phyloP scores from a whole-genome alignment of 148 eudicot genomes.

The Oxyria digyna region DNA sequence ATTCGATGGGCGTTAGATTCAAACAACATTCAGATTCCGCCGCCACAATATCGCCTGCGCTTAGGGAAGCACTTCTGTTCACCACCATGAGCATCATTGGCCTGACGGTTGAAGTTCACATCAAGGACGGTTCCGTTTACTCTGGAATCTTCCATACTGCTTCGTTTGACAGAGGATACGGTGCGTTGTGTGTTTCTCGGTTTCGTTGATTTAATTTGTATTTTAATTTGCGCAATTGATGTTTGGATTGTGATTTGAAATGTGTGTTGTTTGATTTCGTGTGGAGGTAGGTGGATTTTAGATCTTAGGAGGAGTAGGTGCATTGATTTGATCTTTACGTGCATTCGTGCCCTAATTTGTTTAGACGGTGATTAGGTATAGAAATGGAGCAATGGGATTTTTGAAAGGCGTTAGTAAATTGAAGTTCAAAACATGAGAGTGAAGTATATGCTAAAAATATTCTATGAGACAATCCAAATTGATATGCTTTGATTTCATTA shows the following conservation, averaged over 20 bases:
- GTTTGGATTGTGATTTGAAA: slow-evolving; percentile 4
- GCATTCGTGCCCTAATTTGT: neutral
- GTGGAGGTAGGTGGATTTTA: neutral
- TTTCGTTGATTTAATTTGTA: neutral
- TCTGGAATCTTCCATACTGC: slow-evolving; percentile 80
- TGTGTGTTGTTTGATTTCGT: slow-evolving; percentile 15
- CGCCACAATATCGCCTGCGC: slow-evolving; percentile 11
- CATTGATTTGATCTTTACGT: neutral
- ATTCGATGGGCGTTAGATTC: slow-evolving; percentile 10
- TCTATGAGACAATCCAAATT: neutral
- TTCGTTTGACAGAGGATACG: slow-evolving; percentile 41
- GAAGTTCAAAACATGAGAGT: too few species aligned
- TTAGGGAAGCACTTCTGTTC: slow-evolving; percentile 47
- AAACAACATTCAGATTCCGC: slow-evolving; percentile 3
- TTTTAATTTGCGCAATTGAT: neutral
- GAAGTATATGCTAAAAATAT: neutral
- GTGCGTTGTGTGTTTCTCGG: slow-evolving; percentile 19
- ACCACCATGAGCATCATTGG: slow-evolving; percentile 79
- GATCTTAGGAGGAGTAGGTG: slow-evolving; percentile 3
- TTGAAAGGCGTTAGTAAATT: neutral
- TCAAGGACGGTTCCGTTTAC: slow-evolving; percentile 66
- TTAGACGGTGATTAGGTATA: neutral
- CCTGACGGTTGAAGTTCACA: slow-evolving; percentile 69
- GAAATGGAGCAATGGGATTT: neutral
- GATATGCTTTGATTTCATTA: too few species aligned